These are phyloP conservation scores for Mycena rebaudengoi DNA, from an alignment of 768 basidiomycete genomes.

Conservation along the genomic window DNA sequence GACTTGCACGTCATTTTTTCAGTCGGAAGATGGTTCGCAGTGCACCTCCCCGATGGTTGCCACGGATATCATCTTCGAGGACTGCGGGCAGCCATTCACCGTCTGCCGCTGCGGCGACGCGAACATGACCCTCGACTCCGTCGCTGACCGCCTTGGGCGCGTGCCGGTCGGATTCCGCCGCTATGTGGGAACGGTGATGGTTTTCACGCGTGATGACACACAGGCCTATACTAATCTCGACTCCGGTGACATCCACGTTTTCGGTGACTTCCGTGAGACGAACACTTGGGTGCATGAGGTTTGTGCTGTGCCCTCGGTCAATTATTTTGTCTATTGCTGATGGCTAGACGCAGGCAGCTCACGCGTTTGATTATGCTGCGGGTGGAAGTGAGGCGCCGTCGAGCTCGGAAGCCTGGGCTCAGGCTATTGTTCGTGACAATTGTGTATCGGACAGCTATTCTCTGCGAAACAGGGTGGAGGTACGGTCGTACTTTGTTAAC, in stretches of 20 bases:
- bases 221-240: slow-evolving; percentile 7
- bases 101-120: slow-evolving; percentile 15
- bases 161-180: slow-evolving; percentile 16
- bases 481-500: neutral
- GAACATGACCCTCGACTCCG: slow-evolving; percentile 4
- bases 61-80: slow-evolving; percentile 7
- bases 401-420: neutral
- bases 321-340: neutral
- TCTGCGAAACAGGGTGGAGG: slow-evolving; percentile 5
- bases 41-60: slow-evolving; percentile 2
- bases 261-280: slow-evolving; percentile 2
- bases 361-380: slow-evolving; percentile 2
- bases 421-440: neutral
- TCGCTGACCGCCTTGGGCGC: slow-evolving; percentile 13
- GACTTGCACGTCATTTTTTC: neutral
- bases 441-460: slow-evolving; percentile 8
- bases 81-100: slow-evolving; percentile 10
- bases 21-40: neutral
- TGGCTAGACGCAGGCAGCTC: neutral
- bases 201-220: neutral
- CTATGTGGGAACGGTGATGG: slow-evolving; percentile 1
- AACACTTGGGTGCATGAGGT: slow-evolving; percentile 20
- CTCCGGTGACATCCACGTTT: slow-evolving; percentile 10
- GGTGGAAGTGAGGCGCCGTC: neutral
- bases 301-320: neutral